Evolutionary conservation across 805 yeast species (phyloP).

Genomic region (Cyberlindnera galapagoensis): DNA sequence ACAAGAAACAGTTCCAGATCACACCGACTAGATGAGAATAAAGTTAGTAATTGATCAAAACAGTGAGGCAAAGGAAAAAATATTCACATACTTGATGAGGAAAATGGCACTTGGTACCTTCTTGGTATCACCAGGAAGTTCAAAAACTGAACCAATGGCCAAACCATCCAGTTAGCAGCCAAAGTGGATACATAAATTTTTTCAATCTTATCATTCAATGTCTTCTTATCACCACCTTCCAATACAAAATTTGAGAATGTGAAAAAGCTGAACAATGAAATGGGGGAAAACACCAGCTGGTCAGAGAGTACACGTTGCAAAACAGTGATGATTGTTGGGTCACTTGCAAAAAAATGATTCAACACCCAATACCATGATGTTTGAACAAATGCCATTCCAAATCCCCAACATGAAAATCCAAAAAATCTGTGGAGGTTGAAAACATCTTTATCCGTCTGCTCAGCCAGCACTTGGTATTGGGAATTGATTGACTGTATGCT

Average conservation of each 20-base stretch:
- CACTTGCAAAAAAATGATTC: constrained; percentile 69
- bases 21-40: constrained; percentile 48
- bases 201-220: constrained; percentile 56
- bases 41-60: constrained; percentile 11
- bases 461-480: constrained; percentile 27
- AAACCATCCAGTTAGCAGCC: constrained; percentile 62
- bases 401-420: constrained; percentile 86
- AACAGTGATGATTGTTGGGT: constrained; percentile 79
- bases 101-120: constrained; percentile 82
- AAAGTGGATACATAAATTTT: constrained; percentile 63
- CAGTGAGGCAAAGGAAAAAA: not conserved
- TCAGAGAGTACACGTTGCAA: constrained; percentile 84
- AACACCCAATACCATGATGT: constrained; percentile 84
- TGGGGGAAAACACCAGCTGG: constrained; percentile 84
- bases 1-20: constrained; percentile 89
- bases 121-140: constrained; percentile 68
- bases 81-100: constrained; percentile 68
- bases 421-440: constrained; percentile 68
- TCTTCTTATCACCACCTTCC: constrained; percentile 65
- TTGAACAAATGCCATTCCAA: constrained; percentile 73
- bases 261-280: constrained; percentile 74
- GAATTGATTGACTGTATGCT: constrained; percentile 13
- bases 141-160: constrained; percentile 78
- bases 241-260: constrained; percentile 76
- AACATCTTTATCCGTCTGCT: constrained; percentile 22